Evolutionary conservation across 2,329 filamentous ascomycete species (phyloP), one percentile per base, ranked within the genome.

Genomic region (Cladosporium colombiae): DNA sequence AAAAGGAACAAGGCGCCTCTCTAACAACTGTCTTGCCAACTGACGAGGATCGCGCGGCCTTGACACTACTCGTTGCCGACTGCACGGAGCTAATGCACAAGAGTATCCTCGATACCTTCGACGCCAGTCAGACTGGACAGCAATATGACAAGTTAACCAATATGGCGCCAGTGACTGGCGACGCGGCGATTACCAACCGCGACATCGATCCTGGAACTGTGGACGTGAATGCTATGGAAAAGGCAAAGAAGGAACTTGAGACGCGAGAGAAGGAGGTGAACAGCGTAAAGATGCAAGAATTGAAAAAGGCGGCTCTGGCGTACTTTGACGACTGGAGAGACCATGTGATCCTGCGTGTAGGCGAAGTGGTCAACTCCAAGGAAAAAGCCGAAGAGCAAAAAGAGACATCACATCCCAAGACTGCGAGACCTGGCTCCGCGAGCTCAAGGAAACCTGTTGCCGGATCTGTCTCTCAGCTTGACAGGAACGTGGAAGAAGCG

Each of bases 301-400:
- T 93, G 71, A 93, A 88, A 79, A 87, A 85, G 68, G 88, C 90
- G 63, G 85, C 88, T 1, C 75, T 96, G 5, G 80, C 83, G 7
- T 88, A 89, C 74, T 96, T 94, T 74, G 88, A 90, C 66, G 89
- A 92, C 69, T 98, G 94, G 94, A 86, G 91, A 72, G 83, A 87
- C 6, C 82, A 83, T 14, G 86, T 97, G 11, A 80, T 91, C 49
- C 84, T 86, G 65, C 86, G 93, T 16, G 81, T 96, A 27, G 86
- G 88, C 21, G 89, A 95, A 70, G 85, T 92, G 40, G 76, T 85
- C 56, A 81, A 81, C 66, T 74, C 78, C 5, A 72, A 73, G 31
- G 72, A 78, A 49, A 70, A 69, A 35, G 74, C 72, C 6, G 62
- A 73, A 50, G 72, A 73, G 65, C 72, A 77, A 68, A 70, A 76